Percentiles rank a stretch among this genome's conserved stretches.
These are phyloP conservation scores for Ascoidea tarda DNA, from an alignment of 805 yeast genomes.

Conservation along the genomic window DNA sequence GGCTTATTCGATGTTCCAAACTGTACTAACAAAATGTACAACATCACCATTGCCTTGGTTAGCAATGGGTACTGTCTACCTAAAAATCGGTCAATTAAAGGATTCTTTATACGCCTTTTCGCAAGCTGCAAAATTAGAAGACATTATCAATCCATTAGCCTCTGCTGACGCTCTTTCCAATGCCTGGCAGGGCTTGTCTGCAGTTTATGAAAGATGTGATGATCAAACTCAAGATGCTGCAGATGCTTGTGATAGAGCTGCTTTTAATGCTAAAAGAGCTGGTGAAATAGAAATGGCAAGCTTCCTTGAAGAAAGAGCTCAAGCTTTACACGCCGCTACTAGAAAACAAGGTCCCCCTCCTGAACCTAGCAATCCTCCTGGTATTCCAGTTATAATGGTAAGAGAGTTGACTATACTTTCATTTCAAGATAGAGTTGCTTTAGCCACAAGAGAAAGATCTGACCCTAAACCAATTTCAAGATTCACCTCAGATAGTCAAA, in stretches of 20 bases:
- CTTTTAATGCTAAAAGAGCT: slow-evolving; percentile 31
- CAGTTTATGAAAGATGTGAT: slow-evolving; percentile 51
- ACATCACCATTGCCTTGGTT: slow-evolving; percentile 50
- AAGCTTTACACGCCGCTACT: slow-evolving; percentile 26
- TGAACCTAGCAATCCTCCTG: slow-evolving; percentile 29
- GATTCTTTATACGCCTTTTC: slow-evolving; percentile 59
- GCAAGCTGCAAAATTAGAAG: slow-evolving; percentile 41
- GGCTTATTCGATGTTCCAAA: slow-evolving; percentile 42
- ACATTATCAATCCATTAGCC: slow-evolving; percentile 29
- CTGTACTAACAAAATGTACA: slow-evolving; percentile 38
- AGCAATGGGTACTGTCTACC: slow-evolving; percentile 46
- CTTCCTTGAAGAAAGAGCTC: slow-evolving; percentile 29
- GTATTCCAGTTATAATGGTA: slow-evolving; percentile 24
- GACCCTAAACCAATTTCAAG: too few species aligned
- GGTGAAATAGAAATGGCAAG: slow-evolving; percentile 28
- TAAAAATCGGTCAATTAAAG: slow-evolving; percentile 42
- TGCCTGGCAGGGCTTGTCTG: slow-evolving; percentile 52
- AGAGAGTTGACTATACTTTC: slow-evolving; percentile 19
- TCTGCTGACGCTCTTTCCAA: slow-evolving; percentile 27
- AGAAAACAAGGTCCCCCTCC: slow-evolving; percentile 31
- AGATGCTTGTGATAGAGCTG: slow-evolving; percentile 41
- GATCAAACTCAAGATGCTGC: slow-evolving; percentile 46
- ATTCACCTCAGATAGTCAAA: too few species aligned
- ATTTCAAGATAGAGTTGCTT: slow-evolving; percentile 20
- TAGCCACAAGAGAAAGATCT: neutral